A percentile compares a stretch with the other conserved stretches of the same genome.
Evolutionary conservation across 305 asterid genomes (phyloP).

Genomic region (Andrographis paniculata): DNA sequence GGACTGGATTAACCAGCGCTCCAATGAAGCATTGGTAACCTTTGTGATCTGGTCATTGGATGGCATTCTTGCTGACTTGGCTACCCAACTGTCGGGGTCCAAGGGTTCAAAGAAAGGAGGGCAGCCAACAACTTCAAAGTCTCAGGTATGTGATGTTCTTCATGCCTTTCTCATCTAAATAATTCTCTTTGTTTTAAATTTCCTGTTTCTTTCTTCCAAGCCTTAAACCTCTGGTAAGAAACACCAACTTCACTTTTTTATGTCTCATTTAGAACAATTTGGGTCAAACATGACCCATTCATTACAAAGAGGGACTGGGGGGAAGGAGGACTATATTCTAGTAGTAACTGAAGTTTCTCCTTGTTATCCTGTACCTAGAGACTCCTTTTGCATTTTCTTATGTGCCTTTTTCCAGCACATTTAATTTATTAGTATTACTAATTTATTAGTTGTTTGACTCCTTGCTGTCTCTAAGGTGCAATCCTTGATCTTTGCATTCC

Average conservation of each 20-base stretch:
- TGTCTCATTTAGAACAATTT: background rate
- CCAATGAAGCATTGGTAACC: constrained; percentile 52
- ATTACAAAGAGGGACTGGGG: too few relatives aligned
- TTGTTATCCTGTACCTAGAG: too few relatives aligned
- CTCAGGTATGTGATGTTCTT: constrained; percentile 43
- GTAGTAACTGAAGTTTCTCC: too few relatives aligned
- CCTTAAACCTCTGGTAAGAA: background rate
- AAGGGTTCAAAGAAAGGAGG: constrained; percentile 65
- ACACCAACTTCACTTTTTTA: background rate
- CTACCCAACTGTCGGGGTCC: constrained; percentile 41
- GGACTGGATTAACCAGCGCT: constrained; percentile 72
- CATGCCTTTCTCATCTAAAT: background rate
- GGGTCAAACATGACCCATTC: background rate
- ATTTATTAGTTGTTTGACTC: too few relatives aligned
- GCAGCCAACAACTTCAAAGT: constrained; percentile 60
- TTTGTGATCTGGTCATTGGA: constrained; percentile 77
- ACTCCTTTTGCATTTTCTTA: too few relatives aligned
- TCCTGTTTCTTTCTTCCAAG: background rate
- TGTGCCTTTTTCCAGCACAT: too few relatives aligned
- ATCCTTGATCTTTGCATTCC: too few relatives aligned
- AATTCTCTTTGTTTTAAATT: background rate
- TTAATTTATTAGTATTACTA: too few relatives aligned
- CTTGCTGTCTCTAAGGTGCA: too few relatives aligned
- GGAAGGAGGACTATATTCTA: too few relatives aligned
- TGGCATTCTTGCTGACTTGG: constrained; percentile 57